Evolutionary conservation across 2,329 filamentous ascomycete species (phyloP).

Genomic region (Septoria linicola): DNA sequence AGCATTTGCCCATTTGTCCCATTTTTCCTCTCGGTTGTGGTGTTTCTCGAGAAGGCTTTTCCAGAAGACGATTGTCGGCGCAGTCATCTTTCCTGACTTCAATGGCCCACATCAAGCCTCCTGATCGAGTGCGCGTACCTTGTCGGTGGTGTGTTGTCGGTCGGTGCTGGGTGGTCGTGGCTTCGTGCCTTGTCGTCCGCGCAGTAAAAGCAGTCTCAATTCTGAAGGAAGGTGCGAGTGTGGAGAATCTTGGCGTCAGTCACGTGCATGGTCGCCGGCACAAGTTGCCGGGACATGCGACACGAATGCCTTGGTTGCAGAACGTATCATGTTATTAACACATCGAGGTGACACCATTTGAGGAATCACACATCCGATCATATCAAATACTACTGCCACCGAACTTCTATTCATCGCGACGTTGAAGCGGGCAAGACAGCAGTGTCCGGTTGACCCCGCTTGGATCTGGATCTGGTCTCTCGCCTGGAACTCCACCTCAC

Average conservation of each 20-base stretch:
- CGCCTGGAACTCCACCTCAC: too few relatives aligned
- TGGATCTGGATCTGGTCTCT: too few relatives aligned
- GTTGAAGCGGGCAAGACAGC: too few relatives aligned
- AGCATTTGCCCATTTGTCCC: constrained; percentile 18
- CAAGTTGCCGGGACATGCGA: too few relatives aligned
- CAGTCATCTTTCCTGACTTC: constrained; percentile 1
- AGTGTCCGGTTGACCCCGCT: too few relatives aligned
- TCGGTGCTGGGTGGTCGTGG: constrained; percentile 20
- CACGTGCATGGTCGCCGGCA: too few relatives aligned
- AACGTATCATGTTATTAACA: too few relatives aligned
- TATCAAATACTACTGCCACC: too few relatives aligned
- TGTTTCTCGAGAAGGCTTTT: constrained; percentile 4
- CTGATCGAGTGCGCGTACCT: constrained; percentile 27
- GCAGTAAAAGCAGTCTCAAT: constrained; percentile 3
- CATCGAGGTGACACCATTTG: too few relatives aligned
- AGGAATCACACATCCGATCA: too few relatives aligned
- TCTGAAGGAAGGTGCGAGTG: constrained; percentile 10
- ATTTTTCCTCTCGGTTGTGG: constrained; percentile 2
- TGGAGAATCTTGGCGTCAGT: constrained; percentile 4
- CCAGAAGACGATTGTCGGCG: constrained; percentile 5
- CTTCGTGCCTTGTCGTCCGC: constrained; percentile 20
- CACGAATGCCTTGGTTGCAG: too few relatives aligned
- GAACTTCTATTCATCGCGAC: too few relatives aligned
- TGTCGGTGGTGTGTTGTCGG: constrained; percentile 27
- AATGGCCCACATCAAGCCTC: constrained; percentile 10